Evolutionary conservation across 2,329 filamentous ascomycete genomes (phyloP), one percentile per base, ranked within the genome.

Genomic region (Falciphora oryzae): DNA sequence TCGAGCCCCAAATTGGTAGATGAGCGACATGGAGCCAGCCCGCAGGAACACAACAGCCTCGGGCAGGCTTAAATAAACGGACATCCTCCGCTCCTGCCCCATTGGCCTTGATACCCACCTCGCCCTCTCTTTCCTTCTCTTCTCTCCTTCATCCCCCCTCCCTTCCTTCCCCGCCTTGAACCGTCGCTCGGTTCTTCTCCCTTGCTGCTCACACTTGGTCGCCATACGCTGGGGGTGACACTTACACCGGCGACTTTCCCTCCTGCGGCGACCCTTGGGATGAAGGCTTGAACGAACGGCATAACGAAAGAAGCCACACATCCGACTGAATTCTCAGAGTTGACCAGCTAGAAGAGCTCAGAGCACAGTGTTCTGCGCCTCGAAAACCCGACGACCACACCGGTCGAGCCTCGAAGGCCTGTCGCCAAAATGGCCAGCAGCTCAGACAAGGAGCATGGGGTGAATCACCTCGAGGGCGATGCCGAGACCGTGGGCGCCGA

Each of bases 391-490:
- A 57, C 25, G n/a, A 29, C 57, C 57, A 18, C 8, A 28, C 57
- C 57, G 29, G n/a, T 2, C 44, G 22, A 53, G 44, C 44, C 44
- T 8, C 44, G 7, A 25, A 25, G 22, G 44, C 18, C 22, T 7
- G n/a, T 11, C 44, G 22, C 38, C 16, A 25, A n/a, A 58, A 58
- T 58, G 57, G 27, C 57, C 13, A 29, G 5, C 58, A 31, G 18
- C 57, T 25, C 32, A n/a, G 62, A 64, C 25, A 57, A 27, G 29
- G 62, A 63, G 44, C 22, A n/a, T 7, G 44, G 44, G 18, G 65
- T 65, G 22, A 64, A 65, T n/a, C 8, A 53, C 16, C n/a, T 53
- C 18, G n/a, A 56, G 35, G 59, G 58, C 59, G 35, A 53, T n/a
- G 60, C 58, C 53, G 66, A 66, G 31, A 58, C 63, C 14, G 35